Base-by-base conservation (phyloP, 1,284 basidiomycete species). In the Phlebopus sp. region DNA sequence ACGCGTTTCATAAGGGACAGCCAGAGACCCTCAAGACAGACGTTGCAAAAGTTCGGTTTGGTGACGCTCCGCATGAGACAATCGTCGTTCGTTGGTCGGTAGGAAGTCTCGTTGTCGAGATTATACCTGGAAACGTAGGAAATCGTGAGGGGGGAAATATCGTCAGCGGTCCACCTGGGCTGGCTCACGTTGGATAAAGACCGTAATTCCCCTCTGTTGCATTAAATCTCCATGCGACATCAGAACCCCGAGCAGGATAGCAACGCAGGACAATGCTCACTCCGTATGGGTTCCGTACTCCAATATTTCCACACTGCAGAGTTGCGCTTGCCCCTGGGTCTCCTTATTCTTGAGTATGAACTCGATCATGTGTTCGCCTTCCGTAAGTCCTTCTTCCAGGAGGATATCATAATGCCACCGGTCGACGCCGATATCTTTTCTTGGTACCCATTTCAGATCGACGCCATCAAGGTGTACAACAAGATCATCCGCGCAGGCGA, bases 61-160 rank as follows among this genome's bases (percentile, higher is more conserved):
- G 76, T 84, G 41, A 90, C 84, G 40, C 74, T 72, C 25, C 90
- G 83, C 90, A 93, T 92, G 44, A 92, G 77, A 60, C 90, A 92
- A 59, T 82, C 85, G 57, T 90, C 85, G 58, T 92, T 90, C 3
- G 89, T 92, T 31, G 86, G 86, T 14, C 86, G 77, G 63, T 84
- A 89, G 2, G 77, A 75, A 0, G 84, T 86, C 47, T 66, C 60
- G 54, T 89, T 86, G 42, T 67, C 64, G 21, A 78, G 69, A 1
- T 82, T 82, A 59, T 74, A 86, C 17, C 82, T 86, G 21, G 21
- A 23, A 23, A 23, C 21, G 6, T 23, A 49, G 44, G 36, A 2
- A 30, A 23, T 32, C 14, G 31, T 49, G 13, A 43, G 37, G 23
- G 21, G 23, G n/a, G 5, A 23, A 40, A 14, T 18, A 9, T 7